A percentile compares a stretch with the other conserved stretches of the same genome.
Evolutionary conservation across 2,329 filamentous ascomycete species (phyloP).

Genomic region (Fusarium sp.): DNA sequence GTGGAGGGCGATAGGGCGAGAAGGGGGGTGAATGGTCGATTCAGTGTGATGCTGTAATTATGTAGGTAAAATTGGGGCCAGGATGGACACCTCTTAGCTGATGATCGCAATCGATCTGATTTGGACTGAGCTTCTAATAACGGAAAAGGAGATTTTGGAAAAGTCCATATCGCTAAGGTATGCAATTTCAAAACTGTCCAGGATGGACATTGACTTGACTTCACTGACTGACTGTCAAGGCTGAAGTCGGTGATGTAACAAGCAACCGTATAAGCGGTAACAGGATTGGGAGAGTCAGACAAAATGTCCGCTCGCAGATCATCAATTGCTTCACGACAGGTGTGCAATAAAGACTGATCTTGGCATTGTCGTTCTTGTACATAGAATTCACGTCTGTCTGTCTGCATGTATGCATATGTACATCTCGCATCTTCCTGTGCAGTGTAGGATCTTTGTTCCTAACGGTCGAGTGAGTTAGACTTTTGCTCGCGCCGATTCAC

Average conservation of each 20-base stretch:
- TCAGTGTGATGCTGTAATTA: not conserved
- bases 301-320: not conserved
- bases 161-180: conserved; percentile 16
- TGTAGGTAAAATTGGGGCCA: not conserved
- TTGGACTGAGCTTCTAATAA: not conserved
- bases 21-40: not conserved
- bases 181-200: conserved; percentile 11
- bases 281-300: not conserved
- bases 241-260: not conserved
- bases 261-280: not conserved
- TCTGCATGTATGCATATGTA: not conserved
- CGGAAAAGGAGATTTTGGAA: conserved; percentile 16
- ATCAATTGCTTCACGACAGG: not conserved
- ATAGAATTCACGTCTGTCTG: not conserved
- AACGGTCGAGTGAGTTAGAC: not conserved
- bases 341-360: not conserved
- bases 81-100: conserved; percentile 15
- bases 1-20: not conserved
- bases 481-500: not conserved
- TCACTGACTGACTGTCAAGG: not conserved
- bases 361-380: not conserved
- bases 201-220: not conserved
- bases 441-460: not conserved
- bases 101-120: conserved; percentile 32
- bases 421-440: not conserved